Conservation (phyloP, 176 grass and related monocot genomes). For the Ampelocalamus luodianensis region DNA sequence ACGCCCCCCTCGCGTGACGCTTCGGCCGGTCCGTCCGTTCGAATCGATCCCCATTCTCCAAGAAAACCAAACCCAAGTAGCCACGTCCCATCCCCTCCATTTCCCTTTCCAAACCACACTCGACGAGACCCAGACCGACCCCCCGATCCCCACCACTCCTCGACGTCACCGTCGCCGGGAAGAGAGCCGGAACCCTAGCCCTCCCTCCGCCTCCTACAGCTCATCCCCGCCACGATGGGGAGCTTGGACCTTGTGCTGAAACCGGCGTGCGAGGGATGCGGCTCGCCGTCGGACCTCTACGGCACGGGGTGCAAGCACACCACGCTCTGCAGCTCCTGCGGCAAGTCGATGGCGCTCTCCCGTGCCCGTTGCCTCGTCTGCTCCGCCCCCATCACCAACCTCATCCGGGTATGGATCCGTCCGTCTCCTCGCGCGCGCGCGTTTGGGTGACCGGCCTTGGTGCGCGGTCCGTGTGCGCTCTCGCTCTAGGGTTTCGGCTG, state of each 20-base stretch:
- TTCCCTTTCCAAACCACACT: background rate
- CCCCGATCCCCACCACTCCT: background rate
- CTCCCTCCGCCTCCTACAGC: background rate
- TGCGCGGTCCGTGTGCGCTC: background rate
- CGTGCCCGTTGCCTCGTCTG: constrained; percentile 74
- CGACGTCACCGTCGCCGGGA: constrained; percentile 17
- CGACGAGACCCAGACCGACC: background rate
- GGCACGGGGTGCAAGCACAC: constrained; percentile 93
- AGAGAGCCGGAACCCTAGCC: constrained; percentile 13
- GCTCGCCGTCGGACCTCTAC: constrained; percentile 83
- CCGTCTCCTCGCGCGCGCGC: background rate
- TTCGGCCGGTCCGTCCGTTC: too few species aligned
- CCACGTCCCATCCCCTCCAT: too few species aligned
- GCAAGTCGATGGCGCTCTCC: constrained; percentile 75
- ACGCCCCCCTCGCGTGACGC: too few species aligned
- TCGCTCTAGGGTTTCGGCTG: constrained; percentile 50
- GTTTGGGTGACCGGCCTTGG: background rate
- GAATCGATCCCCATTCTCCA: too few species aligned
- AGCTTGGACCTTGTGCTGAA: constrained; percentile 87
- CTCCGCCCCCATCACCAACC: constrained; percentile 65
- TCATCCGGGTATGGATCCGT: constrained; percentile 70
- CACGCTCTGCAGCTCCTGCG: constrained; percentile 85
- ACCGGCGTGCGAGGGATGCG: constrained; percentile 75
- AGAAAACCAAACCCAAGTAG: too few species aligned
- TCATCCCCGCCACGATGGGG: constrained; percentile 21